phyloP scores from a whole-genome alignment of 2,329 filamentous ascomycete genomes.

The Claviceps fusiformis region DNA sequence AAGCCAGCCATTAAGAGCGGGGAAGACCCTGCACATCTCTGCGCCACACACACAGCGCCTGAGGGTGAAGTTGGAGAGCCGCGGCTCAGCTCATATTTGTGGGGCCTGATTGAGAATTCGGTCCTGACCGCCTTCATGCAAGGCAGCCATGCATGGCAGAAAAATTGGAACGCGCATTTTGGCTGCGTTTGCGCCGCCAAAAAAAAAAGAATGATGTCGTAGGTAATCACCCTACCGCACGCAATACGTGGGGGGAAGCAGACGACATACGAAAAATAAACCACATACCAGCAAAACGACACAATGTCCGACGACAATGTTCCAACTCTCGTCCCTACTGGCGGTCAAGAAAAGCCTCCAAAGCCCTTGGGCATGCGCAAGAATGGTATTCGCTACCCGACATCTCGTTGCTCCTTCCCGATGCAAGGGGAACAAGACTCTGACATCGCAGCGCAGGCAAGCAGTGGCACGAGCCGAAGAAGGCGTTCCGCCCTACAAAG shows the following conservation, averaged over 20 bases:
- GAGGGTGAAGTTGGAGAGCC: too few species aligned
- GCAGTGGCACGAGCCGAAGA: conserved; percentile 79
- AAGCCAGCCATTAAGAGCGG: not conserved
- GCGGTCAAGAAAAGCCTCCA: conserved; percentile 17
- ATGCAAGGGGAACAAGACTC: conserved; percentile 1
- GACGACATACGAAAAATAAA: not conserved
- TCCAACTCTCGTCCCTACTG: not conserved
- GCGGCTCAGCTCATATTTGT: not conserved
- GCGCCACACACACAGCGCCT: not conserved
- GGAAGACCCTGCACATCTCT: conserved; percentile 3
- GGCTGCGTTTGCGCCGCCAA: not conserved
- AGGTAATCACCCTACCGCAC: not conserved
- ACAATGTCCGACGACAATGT: conserved; percentile 4
- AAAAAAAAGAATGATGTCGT: not conserved
- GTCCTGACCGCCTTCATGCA: conserved; percentile 1
- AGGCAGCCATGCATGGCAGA: not conserved
- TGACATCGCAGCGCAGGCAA: conserved; percentile 50
- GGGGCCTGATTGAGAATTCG: not conserved
- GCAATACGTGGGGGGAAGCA: not conserved
- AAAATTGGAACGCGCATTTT: not conserved
- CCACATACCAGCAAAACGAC: not conserved
- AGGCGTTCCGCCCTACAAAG: conserved; percentile 69
- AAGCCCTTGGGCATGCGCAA: conserved; percentile 57
- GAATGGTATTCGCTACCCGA: conserved; percentile 47
- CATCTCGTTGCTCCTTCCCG: not conserved